These are phyloP conservation scores for Phytophthora fragariae DNA, from an alignment of 352 stramenopile genomes.

Conservation along the genomic window DNA sequence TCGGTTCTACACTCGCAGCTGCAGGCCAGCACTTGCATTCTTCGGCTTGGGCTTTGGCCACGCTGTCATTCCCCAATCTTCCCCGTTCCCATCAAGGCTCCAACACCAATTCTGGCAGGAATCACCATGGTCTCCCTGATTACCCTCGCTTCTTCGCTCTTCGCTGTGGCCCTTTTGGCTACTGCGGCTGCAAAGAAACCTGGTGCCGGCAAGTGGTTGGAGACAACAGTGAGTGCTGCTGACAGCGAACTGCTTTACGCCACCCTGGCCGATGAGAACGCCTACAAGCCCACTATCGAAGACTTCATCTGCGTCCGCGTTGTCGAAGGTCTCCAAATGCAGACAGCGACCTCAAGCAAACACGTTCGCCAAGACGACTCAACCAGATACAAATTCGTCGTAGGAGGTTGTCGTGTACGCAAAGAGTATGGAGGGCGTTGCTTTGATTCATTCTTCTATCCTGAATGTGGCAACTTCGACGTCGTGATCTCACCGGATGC, in stretches of 20 bases:
- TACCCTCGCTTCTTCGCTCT: background rate
- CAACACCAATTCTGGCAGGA: background rate
- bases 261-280: slow-evolving; percentile 1
- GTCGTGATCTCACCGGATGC: background rate
- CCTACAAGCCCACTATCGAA: background rate
- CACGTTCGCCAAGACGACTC: background rate
- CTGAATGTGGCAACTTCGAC: background rate
- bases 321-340: background rate
- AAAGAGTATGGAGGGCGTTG: background rate
- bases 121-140: background rate
- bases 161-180: background rate
- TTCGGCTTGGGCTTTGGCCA: background rate
- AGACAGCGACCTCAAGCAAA: background rate
- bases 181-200: background rate
- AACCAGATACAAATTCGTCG: background rate
- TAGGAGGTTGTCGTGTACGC: background rate
- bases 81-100: background rate
- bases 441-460: background rate
- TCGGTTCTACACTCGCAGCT: background rate
- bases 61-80: background rate
- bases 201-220: background rate
- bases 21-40: background rate
- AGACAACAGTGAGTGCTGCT: background rate
- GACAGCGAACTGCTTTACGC: background rate
- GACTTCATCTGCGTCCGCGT: slow-evolving; percentile 4